These are phyloP conservation scores for Ustilago nuda DNA, from an alignment of 1,284 basidiomycete species.

Conservation along the genomic window DNA sequence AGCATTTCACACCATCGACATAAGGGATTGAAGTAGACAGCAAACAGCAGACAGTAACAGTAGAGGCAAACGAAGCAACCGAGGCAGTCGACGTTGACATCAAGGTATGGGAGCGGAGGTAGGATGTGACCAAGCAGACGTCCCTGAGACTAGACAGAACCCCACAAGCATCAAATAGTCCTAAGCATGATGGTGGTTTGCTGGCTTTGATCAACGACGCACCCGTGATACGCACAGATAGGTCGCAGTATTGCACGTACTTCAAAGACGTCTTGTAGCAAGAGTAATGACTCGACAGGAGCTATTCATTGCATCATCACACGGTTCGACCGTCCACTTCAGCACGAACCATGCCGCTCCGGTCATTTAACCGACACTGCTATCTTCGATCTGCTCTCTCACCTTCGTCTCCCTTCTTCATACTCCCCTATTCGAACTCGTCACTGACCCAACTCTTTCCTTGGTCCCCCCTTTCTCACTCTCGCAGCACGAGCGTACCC, in stretches of 20 bases:
- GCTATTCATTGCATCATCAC: too few relatives aligned
- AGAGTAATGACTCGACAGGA: too few relatives aligned
- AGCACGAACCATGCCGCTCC: too few relatives aligned
- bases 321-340: too few relatives aligned
- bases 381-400: not conserved
- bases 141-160: not conserved
- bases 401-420: not conserved
- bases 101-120: not conserved
- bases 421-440: not conserved
- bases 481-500: conserved; percentile 63
- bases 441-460: conserved; percentile 15
- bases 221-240: too few relatives aligned
- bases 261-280: too few relatives aligned
- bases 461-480: not conserved
- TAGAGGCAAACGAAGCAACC: not conserved
- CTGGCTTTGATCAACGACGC: too few relatives aligned
- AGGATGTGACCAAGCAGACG: not conserved
- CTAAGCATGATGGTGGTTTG: too few relatives aligned
- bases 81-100: not conserved
- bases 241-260: too few relatives aligned
- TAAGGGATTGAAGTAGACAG: not conserved
- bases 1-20: conserved; percentile 9
- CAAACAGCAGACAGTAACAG: not conserved
- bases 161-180: not conserved
- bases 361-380: too few relatives aligned